phyloP scores from a whole-genome alignment of 1,284 basidiomycete species.

The Trichosporon faecale region DNA sequence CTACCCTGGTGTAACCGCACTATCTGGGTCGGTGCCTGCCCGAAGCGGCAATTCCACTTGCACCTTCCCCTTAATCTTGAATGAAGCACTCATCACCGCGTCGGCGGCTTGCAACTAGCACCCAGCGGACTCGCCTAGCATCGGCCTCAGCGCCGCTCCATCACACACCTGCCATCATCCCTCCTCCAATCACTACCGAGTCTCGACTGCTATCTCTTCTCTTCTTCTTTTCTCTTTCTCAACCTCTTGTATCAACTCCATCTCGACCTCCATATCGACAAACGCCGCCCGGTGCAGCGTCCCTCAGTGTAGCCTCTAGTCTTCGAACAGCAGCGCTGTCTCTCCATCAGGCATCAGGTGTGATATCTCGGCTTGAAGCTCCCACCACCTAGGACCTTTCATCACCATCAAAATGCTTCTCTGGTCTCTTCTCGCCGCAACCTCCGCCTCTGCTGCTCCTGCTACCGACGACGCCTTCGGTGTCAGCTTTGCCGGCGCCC shows the following conservation, averaged over 20 bases:
- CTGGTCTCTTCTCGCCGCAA: not conserved
- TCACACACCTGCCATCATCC: not conserved
- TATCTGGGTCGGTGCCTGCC: not conserved
- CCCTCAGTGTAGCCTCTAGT: not conserved
- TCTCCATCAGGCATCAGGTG: not conserved
- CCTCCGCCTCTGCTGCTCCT: conserved; percentile 1
- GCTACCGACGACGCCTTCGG: not conserved
- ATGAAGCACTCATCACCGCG: not conserved
- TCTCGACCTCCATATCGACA: not conserved
- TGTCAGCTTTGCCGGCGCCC: not conserved
- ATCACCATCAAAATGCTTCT: not conserved
- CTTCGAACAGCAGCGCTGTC: conserved; percentile 4
- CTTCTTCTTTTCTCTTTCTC: not conserved
- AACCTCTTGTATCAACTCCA: not conserved
- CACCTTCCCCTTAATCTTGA: conserved; percentile 7
- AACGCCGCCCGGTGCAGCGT: conserved; percentile 5
- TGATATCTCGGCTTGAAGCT: conserved; percentile 1
- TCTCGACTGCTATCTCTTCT: not conserved
- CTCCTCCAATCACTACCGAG: not conserved
- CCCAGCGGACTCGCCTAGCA: not conserved
- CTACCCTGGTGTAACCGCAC: not conserved
- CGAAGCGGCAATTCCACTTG: not conserved
- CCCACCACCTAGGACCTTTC: not conserved
- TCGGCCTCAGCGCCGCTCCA: not conserved
- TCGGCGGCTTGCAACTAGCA: conserved; percentile 9